Evolutionary conservation across 2,329 filamentous ascomycete species (phyloP), one percentile per base, ranked within the genome.

Genomic region (Alternaria postmessia): DNA sequence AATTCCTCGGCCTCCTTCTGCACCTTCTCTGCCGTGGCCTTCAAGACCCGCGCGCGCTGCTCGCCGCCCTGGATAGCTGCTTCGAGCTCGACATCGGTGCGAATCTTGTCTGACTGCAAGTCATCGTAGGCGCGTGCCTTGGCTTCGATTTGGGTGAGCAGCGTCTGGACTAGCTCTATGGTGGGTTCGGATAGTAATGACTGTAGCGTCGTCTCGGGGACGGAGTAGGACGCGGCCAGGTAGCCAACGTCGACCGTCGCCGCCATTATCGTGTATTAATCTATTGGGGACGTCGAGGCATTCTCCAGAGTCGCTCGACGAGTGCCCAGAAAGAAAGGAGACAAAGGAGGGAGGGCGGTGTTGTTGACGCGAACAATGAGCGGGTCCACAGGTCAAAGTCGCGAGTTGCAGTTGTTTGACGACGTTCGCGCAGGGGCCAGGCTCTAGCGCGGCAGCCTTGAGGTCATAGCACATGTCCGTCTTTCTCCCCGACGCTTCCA

Each of bases 81-180:
- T 78, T 99, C 95, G 7, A 98, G 86, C 82, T 98, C 94, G 44
- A 99, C 95, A 72, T 97, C 93, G 46, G 92, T 83, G 68, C 92
- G 90, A 44, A 97, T 85, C 81, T 97, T 98, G 66, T 96, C 92
- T 9, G 94, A 90, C 70, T 90, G 92, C 41, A 97, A 81, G 39
- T 89, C 86, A 75, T 97, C 93, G 71, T 88, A 90, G 72, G 97
- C 93, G 71, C 89, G 91, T 36, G 92, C 93, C 78, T 95, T 97
- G 30, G 83, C 82, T 24, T 89, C 86, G 54, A 98, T 87, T 26
- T 91, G 89, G 63, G 87, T 84, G 41, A 99, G 85, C 53, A 99
- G 84, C 42, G 87, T 83, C 59, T 87, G 85, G 66, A 97, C 91
- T 26, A 97, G 87, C 12, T 96, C 92, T 64, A 86, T 82, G 4